Percentiles rank a stretch among this genome's conserved stretches.
phyloP scores from a whole-genome alignment of 805 yeast genomes.

The Pichia kluyveri region DNA sequence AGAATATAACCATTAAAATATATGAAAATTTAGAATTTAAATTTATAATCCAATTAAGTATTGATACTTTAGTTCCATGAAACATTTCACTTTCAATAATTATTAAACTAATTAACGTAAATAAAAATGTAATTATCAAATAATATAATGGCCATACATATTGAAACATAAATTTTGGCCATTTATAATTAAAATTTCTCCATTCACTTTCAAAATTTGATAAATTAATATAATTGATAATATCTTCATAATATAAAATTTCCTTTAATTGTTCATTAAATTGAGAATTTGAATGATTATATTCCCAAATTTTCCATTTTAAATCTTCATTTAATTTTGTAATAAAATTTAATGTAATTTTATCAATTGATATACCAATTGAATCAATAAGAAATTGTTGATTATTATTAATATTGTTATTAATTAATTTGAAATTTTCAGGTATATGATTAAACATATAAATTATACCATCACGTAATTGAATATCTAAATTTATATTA shows the following conservation, averaged over 20 bases:
- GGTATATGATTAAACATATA: conserved; percentile 41
- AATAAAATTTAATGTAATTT: background rate
- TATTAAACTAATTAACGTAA: conserved; percentile 38
- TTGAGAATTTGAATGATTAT: conserved; percentile 46
- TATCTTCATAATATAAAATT: conserved; percentile 50
- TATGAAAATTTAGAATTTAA: conserved; percentile 6
- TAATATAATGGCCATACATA: conserved; percentile 33
- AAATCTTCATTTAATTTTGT: conserved; percentile 2
- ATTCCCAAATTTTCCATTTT: conserved; percentile 27
- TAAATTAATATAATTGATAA: conserved; percentile 27
- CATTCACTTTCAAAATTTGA: conserved; percentile 3
- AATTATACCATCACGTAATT: conserved; percentile 57
- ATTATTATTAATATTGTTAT: background rate
- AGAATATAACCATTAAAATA: conserved; percentile 30
- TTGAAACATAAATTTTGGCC: conserved; percentile 1
- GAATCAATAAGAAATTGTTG: background rate
- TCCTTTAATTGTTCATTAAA: conserved; percentile 42
- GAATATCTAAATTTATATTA: conserved; percentile 14
- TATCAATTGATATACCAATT: background rate
- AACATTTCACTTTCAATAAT: conserved; percentile 67
- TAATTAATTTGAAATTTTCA: conserved; percentile 21
- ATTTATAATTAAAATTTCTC: conserved; percentile 1
- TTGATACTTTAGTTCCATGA: conserved; percentile 58
- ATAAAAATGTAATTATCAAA: conserved; percentile 32
- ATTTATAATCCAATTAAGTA: conserved; percentile 40